Percentiles rank a stretch among this genome's conserved stretches.
These are phyloP conservation scores for Cydonia oblonga DNA, from an alignment of 331 rosid species.

Conservation along the genomic window DNA sequence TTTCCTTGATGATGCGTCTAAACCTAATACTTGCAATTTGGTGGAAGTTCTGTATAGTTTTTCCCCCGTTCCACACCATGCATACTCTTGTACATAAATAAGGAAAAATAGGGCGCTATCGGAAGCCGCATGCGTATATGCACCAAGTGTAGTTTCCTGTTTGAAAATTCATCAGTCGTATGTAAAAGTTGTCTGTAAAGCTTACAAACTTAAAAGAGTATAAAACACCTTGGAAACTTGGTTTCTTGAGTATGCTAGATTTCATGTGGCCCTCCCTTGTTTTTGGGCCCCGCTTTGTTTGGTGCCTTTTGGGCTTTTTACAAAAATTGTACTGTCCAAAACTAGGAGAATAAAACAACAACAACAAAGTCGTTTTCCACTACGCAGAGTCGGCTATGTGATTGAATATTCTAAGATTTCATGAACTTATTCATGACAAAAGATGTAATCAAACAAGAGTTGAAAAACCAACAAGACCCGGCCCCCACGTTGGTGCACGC, in stretches of 20 bases:
- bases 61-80: not conserved
- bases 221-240: not conserved
- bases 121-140: not conserved
- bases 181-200: not conserved
- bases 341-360: not conserved
- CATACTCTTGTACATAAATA: not conserved
- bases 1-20: not conserved
- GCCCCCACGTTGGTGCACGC: not conserved
- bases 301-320: not conserved
- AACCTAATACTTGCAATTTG: not conserved
- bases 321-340: not conserved
- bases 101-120: not conserved
- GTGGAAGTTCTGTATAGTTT: conserved; percentile 5
- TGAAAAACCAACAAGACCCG: not conserved
- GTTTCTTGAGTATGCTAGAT: not conserved
- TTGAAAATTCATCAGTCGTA: not conserved
- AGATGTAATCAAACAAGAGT: not conserved
- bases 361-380: too few relatives aligned
- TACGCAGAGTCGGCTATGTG: fast-evolving
- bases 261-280: not conserved
- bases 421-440: not conserved
- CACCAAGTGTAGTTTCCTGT: too few relatives aligned
- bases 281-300: not conserved
- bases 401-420: not conserved
- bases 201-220: not conserved